phyloP scores from a whole-genome alignment of 1,284 basidiomycete genomes.

The Pseudozyma thailandica region DNA sequence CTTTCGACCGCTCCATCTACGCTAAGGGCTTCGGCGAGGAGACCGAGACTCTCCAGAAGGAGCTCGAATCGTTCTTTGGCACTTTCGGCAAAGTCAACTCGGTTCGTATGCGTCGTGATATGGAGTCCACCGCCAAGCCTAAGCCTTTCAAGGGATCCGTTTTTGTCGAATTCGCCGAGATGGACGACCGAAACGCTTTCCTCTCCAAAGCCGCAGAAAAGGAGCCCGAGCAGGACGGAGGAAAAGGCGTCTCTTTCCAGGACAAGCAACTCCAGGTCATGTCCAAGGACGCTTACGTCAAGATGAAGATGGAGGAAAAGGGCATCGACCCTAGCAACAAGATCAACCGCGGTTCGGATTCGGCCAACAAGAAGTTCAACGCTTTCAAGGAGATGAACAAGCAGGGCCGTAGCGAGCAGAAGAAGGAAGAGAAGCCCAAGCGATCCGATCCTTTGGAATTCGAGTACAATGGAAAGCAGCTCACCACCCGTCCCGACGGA shows the following conservation, averaged over 20 bases:
- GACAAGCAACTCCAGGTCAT: slow-evolving; percentile 79
- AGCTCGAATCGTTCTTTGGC: slow-evolving; percentile 84
- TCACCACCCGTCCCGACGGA: slow-evolving; percentile 77
- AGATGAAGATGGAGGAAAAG: slow-evolving; percentile 98
- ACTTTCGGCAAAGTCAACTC: slow-evolving; percentile 84
- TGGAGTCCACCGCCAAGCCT: slow-evolving; percentile 68
- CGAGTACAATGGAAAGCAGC: slow-evolving; percentile 68
- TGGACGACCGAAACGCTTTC: slow-evolving; percentile 79
- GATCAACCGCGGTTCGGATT: slow-evolving; percentile 72
- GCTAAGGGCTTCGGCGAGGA: slow-evolving; percentile 88
- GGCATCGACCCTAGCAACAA: slow-evolving; percentile 75
- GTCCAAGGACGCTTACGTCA: slow-evolving; percentile 82
- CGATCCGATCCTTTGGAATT: slow-evolving; percentile 68
- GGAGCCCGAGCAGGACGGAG: slow-evolving; percentile 57
- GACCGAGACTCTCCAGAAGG: slow-evolving; percentile 76
- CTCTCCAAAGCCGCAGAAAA: slow-evolving; percentile 75
- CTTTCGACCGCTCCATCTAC: slow-evolving; percentile 68
- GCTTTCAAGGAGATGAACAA: slow-evolving; percentile 83
- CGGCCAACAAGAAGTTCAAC: slow-evolving; percentile 75
- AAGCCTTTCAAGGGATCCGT: slow-evolving; percentile 94
- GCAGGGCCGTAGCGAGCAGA: slow-evolving; percentile 65
- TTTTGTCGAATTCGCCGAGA: slow-evolving; percentile 87
- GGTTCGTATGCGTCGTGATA: slow-evolving; percentile 83
- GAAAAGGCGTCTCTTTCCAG: slow-evolving; percentile 53
- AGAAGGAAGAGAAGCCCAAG: slow-evolving; percentile 56